These are phyloP conservation scores for Microstroma glucosiphilum DNA, from an alignment of 1,284 basidiomycete genomes.

Conservation along the genomic window DNA sequence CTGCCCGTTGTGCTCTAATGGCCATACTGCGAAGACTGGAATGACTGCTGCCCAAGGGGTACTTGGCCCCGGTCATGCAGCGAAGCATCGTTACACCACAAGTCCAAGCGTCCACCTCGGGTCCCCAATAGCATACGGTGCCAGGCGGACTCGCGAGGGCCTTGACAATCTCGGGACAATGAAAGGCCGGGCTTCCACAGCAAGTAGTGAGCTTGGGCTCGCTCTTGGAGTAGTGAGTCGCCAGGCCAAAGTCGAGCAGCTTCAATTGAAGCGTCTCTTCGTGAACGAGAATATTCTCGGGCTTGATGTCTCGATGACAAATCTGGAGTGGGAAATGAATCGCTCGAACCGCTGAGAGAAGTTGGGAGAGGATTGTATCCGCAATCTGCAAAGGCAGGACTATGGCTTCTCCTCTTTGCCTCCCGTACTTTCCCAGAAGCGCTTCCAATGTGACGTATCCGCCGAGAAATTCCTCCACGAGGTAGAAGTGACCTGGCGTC, in stretches of 20 bases:
- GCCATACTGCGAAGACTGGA: slow-evolving; percentile 54
- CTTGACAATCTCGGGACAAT: slow-evolving; percentile 57
- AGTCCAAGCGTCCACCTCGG: slow-evolving; percentile 60
- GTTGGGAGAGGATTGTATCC: slow-evolving; percentile 55
- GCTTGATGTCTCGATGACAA: slow-evolving; percentile 59
- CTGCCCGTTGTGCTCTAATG: slow-evolving; percentile 53
- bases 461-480: slow-evolving; percentile 57
- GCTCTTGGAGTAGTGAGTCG: slow-evolving; percentile 58
- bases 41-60: slow-evolving; percentile 57
- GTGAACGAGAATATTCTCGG: slow-evolving; percentile 53
- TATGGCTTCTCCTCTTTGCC: slow-evolving; percentile 10
- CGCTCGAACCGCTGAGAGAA: slow-evolving; percentile 56
- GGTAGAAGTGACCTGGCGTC: slow-evolving; percentile 58
- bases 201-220: slow-evolving; percentile 59
- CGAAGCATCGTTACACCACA: slow-evolving; percentile 57
- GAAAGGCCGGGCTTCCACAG: slow-evolving; percentile 57
- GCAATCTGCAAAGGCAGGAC: slow-evolving; percentile 45
- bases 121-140: slow-evolving; percentile 54
- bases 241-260: slow-evolving; percentile 58
- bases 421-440: slow-evolving; percentile 30
- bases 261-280: slow-evolving; percentile 52
- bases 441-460: slow-evolving; percentile 53
- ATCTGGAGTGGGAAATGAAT: slow-evolving; percentile 56
- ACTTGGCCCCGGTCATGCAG: slow-evolving; percentile 55
- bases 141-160: slow-evolving; percentile 55